These are phyloP conservation scores for Kluyveromyces wickerhamii DNA, from an alignment of 805 yeast genomes.

Conservation along the genomic window DNA sequence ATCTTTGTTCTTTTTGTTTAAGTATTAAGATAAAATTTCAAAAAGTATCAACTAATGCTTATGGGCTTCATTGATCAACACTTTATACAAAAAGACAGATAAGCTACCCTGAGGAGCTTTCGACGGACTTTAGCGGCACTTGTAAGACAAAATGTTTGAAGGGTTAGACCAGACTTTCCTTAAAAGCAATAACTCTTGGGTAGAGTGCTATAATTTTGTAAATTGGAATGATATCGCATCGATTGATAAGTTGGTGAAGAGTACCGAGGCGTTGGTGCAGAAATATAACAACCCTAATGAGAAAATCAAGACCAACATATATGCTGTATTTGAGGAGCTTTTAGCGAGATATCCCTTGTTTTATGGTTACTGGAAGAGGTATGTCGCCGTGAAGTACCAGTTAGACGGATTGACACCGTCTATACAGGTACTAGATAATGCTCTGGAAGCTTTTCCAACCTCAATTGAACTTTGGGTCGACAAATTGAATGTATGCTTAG, in stretches of 20 bases:
- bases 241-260: conserved; percentile 35
- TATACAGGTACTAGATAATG: conserved; percentile 34
- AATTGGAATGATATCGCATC: conserved; percentile 30
- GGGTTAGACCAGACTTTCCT: conserved; percentile 22
- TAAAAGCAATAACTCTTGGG: conserved; percentile 21
- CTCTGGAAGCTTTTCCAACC: conserved; percentile 44
- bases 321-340: conserved; percentile 34
- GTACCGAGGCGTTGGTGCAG: conserved; percentile 27
- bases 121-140: too few species aligned
- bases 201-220: conserved; percentile 15
- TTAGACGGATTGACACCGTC: conserved; percentile 48
- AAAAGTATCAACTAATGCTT: too few species aligned
- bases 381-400: conserved; percentile 47
- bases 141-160: conserved; percentile 9
- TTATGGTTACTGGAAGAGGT: conserved; percentile 57
- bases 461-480: conserved; percentile 66
- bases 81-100: too few species aligned
- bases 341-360: conserved; percentile 51
- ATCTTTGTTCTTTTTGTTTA: too few species aligned
- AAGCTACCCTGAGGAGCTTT: too few species aligned
- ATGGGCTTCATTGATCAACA: too few species aligned
- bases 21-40: too few species aligned
- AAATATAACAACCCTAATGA: conserved; percentile 31
- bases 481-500: conserved; percentile 45
- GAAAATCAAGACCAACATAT: conserved; percentile 23